Evolutionary conservation across 2,329 filamentous ascomycete genomes (phyloP).

Genomic region (Colletotrichum tofieldiae): DNA sequence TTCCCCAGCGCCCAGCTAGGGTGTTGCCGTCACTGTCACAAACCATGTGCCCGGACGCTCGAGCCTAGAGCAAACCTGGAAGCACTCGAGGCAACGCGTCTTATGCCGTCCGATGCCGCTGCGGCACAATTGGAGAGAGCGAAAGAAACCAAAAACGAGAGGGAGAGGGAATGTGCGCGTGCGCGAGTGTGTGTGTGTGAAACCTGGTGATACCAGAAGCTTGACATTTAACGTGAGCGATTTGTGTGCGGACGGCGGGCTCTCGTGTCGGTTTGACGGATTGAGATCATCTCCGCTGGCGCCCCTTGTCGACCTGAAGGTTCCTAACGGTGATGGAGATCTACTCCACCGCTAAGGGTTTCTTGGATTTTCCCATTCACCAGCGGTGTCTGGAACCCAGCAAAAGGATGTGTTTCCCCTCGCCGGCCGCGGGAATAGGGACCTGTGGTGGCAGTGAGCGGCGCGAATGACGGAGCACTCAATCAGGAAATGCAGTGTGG

Average conservation of each 20-base stretch:
- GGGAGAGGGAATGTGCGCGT: background rate
- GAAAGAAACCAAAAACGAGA: no score
- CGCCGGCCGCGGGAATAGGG: slow-evolving; percentile 19
- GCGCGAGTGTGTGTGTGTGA: background rate
- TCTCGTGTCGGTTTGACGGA: slow-evolving; percentile 32
- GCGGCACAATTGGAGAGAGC: background rate
- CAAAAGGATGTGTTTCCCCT: slow-evolving; percentile 11
- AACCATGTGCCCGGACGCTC: background rate
- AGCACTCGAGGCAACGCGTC: background rate
- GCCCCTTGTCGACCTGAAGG: slow-evolving; percentile 32
- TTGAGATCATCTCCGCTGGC: slow-evolving; percentile 40
- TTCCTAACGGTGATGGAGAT: slow-evolving; percentile 28
- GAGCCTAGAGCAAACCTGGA: background rate
- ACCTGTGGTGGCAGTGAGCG: slow-evolving; percentile 18
- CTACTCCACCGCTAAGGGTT: slow-evolving; percentile 35
- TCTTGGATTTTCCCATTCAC: slow-evolving; percentile 2
- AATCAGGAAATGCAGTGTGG: slow-evolving; percentile 13
- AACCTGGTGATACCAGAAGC: slow-evolving; percentile 1
- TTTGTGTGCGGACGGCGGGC: background rate
- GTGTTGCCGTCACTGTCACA: slow-evolving; percentile 23
- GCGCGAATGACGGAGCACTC: slow-evolving; percentile 21
- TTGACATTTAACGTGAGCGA: background rate
- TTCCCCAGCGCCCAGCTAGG: slow-evolving; percentile 27
- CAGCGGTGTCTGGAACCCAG: background rate
- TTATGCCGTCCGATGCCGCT: background rate